A percentile compares a stretch with the other conserved stretches of the same genome.
Conservation (phyloP, 2,329 filamentous ascomycete genomes). For the Phyllosticta ampelicida region DNA sequence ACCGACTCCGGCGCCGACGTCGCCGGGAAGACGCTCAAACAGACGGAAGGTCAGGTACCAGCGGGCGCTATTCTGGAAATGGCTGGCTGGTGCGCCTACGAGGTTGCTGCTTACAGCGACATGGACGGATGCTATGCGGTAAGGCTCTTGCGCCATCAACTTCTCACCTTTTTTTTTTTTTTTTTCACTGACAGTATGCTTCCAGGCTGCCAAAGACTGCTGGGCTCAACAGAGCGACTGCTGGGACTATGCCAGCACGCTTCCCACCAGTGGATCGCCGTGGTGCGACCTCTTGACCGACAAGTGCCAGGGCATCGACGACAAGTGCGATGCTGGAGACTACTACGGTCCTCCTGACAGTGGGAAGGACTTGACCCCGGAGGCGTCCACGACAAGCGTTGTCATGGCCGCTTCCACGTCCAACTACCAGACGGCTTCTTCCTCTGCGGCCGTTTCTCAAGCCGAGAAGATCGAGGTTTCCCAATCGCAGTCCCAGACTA, state of each 20-base stretch:
- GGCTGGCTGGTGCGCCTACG: slow-evolving; percentile 60
- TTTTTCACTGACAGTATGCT: neutral
- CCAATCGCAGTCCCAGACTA: neutral
- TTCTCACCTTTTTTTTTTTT: neutral
- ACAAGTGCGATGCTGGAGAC: slow-evolving; percentile 30
- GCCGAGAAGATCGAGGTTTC: neutral
- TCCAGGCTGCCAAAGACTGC: slow-evolving; percentile 18
- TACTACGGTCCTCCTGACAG: slow-evolving; percentile 35
- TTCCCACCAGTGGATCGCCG: slow-evolving; percentile 41
- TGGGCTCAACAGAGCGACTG: slow-evolving; percentile 16
- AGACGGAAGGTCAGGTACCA: slow-evolving; percentile 44
- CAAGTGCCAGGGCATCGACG: slow-evolving; percentile 45
- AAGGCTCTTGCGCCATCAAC: slow-evolving; percentile 12
- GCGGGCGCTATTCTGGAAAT: slow-evolving; percentile 51
- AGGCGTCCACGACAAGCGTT: slow-evolving; percentile 14
- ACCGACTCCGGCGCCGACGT: slow-evolving; percentile 15
- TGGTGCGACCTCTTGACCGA: slow-evolving; percentile 53
- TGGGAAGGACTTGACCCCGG: slow-evolving; percentile 29
- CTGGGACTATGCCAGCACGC: slow-evolving; percentile 49
- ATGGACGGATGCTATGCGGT: slow-evolving; percentile 50
- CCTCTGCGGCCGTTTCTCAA: neutral
- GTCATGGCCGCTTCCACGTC: slow-evolving; percentile 7
- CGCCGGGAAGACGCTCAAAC: slow-evolving; percentile 15
- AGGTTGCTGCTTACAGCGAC: slow-evolving; percentile 47
- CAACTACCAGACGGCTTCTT: slow-evolving; percentile 2